These are phyloP conservation scores for Dalbergia cultrata DNA, from an alignment of 306 rosid species.

Conservation along the genomic window DNA sequence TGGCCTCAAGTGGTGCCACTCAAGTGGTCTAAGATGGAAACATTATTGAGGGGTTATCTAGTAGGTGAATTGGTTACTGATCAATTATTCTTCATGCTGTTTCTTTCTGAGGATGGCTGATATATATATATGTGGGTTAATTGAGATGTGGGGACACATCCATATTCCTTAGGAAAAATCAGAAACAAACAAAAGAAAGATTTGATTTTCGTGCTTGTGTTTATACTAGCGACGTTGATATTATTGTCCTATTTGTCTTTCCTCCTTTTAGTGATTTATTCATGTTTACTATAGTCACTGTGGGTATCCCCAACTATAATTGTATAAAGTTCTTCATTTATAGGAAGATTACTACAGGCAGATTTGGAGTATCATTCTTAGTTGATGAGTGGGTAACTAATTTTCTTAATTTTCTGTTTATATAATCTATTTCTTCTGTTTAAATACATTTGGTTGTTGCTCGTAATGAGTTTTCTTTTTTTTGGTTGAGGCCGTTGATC, in stretches of 20 bases:
- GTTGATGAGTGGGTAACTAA: neutral
- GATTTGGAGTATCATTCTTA: neutral
- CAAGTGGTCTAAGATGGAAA: constrained; percentile 43
- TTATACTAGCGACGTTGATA: neutral
- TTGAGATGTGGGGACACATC: neutral
- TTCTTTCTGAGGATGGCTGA: neutral
- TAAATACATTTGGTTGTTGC: too few relatives aligned
- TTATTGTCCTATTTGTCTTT: neutral
- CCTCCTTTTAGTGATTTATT: neutral
- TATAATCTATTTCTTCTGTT: too few relatives aligned
- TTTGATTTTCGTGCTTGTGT: neutral
- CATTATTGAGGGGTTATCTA: neutral
- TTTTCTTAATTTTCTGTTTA: neutral
- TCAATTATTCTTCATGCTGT: neutral
- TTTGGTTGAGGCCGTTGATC: too few relatives aligned
- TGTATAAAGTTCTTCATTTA: neutral
- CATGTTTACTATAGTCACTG: neutral
- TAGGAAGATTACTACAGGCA: neutral
- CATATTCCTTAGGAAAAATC: neutral
- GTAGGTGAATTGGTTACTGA: neutral
- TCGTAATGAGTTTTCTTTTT: too few relatives aligned
- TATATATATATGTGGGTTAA: too few relatives aligned
- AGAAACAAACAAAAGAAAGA: neutral
- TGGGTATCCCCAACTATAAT: neutral
- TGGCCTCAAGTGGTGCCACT: constrained; percentile 52